Evolutionary conservation across 2,329 filamentous ascomycete genomes (phyloP), one percentile per base, ranked within the genome.

Genomic region (Didymella pinodella): DNA sequence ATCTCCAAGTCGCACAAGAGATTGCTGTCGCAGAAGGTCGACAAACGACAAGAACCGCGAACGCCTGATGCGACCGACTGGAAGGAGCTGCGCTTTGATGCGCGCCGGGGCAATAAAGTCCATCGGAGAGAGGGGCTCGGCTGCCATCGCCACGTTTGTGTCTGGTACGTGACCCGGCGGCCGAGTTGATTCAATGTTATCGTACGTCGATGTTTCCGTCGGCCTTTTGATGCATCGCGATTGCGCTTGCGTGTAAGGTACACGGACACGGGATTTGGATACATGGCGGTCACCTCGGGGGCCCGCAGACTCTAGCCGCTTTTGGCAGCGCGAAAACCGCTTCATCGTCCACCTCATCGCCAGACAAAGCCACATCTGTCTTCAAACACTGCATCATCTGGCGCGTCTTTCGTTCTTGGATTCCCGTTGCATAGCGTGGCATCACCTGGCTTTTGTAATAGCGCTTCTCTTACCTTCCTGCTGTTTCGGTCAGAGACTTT

Each of bases 21-120:
- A 88, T 77, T 96, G 90, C 65, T 85, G 82, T 73, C 90, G 88
- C 61, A 99, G 83, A 70, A 92, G 86, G 63, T 90, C 85, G 65
- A 94, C 85, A 76, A 97, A 96, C 65, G 85, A 83, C 68, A 88
- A 79, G 78, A 97, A 98, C 59, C 91, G 87, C 52, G 90, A 88
- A 61, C 89, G 87, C 76, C 89, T 93, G 76, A 98, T 95, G 74
- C 87, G 89, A 52, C 94, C 94, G 66, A 96, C 84, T 54, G 95
- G 95, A 62, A 98, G 83, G 59, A 97, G 86, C 69, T 97, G 86
- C 63, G 90, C 92, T 81, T 91, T 91, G 75, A 98, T 88, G 84
- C 91, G 90, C 81, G 93, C 94, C 76, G 93, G 93, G 79, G 93
- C 91, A 82, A 93, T 88, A 40, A 57, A 57, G 54, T 57, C 53